These are phyloP conservation scores for Xylariaceae sp. DNA, from an alignment of 2,329 filamentous ascomycete species.

Conservation along the genomic window DNA sequence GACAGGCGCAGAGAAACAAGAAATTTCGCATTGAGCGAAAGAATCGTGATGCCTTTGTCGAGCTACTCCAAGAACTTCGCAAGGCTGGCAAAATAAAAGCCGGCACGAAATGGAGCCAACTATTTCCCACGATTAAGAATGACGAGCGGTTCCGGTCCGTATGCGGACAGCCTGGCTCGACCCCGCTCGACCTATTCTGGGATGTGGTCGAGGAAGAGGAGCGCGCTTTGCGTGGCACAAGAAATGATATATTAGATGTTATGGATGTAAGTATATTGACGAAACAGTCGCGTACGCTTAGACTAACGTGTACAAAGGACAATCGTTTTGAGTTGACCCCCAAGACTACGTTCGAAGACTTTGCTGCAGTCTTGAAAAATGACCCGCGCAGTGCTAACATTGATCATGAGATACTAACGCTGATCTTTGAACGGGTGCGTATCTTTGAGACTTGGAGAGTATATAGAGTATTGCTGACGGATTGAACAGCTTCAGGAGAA, in stretches of 20 bases:
- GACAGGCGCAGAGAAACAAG: slow-evolving; percentile 84
- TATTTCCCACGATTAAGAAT: slow-evolving; percentile 75
- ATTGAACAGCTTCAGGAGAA: slow-evolving; percentile 76
- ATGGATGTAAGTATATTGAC: slow-evolving; percentile 73
- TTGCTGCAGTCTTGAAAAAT: slow-evolving; percentile 79
- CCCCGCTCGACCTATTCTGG: slow-evolving; percentile 92
- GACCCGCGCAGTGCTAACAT: slow-evolving; percentile 90
- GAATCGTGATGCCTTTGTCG: slow-evolving; percentile 80
- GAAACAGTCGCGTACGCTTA: not conserved
- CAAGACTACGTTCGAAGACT: slow-evolving; percentile 88
- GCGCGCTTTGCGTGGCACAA: slow-evolving; percentile 77
- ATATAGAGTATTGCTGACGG: slow-evolving; percentile 34
- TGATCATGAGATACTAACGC: slow-evolving; percentile 76
- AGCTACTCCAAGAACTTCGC: slow-evolving; percentile 76
- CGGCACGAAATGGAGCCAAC: slow-evolving; percentile 86
- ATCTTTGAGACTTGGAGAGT: not conserved
- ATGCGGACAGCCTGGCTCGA: slow-evolving; percentile 83
- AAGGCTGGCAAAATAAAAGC: slow-evolving; percentile 84
- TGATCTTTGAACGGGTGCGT: slow-evolving; percentile 83
- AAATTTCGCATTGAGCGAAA: slow-evolving; percentile 85
- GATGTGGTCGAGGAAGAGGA: slow-evolving; percentile 95
- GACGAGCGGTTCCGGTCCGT: slow-evolving; percentile 86
- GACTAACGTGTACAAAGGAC: slow-evolving; percentile 63
- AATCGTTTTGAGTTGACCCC: slow-evolving; percentile 89
- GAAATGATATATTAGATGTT: slow-evolving; percentile 86